Base-by-base conservation (phyloP, 371 early-diverging fungal genomes). In the Actinomortierella wolfii region DNA sequence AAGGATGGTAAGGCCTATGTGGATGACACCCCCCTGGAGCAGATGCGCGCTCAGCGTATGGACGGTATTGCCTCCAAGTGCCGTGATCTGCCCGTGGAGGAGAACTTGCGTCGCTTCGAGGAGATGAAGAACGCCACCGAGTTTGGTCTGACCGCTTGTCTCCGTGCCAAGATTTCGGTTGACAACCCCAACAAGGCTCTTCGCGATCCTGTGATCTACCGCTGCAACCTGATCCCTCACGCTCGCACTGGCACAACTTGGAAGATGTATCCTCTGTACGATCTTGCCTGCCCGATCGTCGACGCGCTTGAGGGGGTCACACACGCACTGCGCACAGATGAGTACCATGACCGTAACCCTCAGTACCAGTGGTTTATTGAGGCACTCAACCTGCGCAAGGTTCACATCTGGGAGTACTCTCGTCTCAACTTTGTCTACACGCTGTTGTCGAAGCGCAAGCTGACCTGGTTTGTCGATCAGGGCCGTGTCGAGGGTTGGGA, bases 181-280 rank as follows among this genome's bases (percentile, higher is more conserved):
- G 87, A 95, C 59, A 87, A 90, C 76, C 84, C 80, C 48, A 99
- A 99, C 84, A 97, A 97, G 81, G 93, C 99, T 21, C 80, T 99
- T 84, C 91, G 99, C 68, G 99, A 99, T 78, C 99, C 99, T 45
- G 99, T 99, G 50, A 97, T 99, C 64, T 99, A 95, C 83, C 92
- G 99, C 55, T 93, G 92, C 84, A 96, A 95, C 79, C 77, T 91
- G 62, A 83, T 84, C n/a, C 95, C 95, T 57, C 99, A 99, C 78
- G 95, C 98, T 73, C 86, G 86, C 55, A 97, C 97, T 50, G 95
- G 93, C 39, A 77, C 84, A 40, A 91, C 88, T 68, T 99, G 95
- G 92, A 97, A 97, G 86, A 86, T 99, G 29, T 99, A 99, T 83
- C 99, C 99, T 42, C 97, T 99, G 39, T 99, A 99, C 78, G 99